Evolutionary conservation across 2,329 filamentous ascomycete genomes (phyloP).

Genomic region (Colletotrichum musicola): DNA sequence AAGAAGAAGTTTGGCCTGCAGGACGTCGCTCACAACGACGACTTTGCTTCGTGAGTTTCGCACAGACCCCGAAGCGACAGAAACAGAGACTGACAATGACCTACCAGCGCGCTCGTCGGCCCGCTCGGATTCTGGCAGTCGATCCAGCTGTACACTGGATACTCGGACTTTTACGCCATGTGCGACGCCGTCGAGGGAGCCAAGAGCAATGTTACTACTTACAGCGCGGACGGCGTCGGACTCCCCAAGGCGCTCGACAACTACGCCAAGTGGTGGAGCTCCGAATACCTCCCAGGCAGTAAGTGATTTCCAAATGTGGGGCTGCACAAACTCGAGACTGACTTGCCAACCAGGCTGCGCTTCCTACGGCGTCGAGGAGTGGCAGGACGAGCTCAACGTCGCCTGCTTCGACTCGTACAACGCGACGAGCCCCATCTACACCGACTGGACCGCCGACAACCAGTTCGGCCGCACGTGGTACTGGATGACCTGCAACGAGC

Average conservation of each 20-base stretch:
- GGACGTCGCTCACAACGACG: constrained; percentile 60
- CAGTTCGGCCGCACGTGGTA: constrained; percentile 64
- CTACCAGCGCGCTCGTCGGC: constrained; percentile 42
- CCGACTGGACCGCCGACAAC: constrained; percentile 62
- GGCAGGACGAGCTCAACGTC: constrained; percentile 53
- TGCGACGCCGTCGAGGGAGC: constrained; percentile 48
- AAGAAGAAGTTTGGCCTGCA: constrained; percentile 66
- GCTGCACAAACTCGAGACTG: background rate
- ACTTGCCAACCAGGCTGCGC: constrained; percentile 54
- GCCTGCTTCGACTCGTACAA: constrained; percentile 69
- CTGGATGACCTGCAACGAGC: constrained; percentile 74
- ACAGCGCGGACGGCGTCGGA: constrained; percentile 61
- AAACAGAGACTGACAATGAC: background rate
- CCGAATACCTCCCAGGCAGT: constrained; percentile 60
- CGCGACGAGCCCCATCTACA: constrained; percentile 60
- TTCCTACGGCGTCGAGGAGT: constrained; percentile 60
- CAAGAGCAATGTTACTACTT: constrained; percentile 41
- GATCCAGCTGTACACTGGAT: constrained; percentile 49
- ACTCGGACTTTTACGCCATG: constrained; percentile 52
- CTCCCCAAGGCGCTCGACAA: constrained; percentile 64
- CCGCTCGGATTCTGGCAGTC: constrained; percentile 51
- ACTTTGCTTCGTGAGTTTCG: constrained; percentile 56
- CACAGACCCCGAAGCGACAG: constrained; percentile 22
- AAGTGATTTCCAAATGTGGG: constrained; percentile 49
- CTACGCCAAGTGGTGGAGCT: constrained; percentile 67